Conservation (phyloP, 2,329 filamentous ascomycete species). For the Xylariaceae sp. region DNA sequence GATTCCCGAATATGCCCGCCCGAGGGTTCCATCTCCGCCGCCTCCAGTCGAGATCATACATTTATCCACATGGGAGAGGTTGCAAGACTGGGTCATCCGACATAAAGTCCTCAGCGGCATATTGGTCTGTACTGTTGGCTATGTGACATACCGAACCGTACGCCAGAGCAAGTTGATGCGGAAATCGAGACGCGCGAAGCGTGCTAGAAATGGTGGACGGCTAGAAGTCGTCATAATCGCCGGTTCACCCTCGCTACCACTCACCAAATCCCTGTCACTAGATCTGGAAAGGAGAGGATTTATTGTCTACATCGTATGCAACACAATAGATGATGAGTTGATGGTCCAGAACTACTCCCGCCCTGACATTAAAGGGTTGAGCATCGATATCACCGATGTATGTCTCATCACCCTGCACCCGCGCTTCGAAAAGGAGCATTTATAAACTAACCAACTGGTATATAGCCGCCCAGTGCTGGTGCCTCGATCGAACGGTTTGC, state of each 20-base stretch:
- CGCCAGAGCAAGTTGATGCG: conserved; percentile 53
- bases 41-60: conserved; percentile 33
- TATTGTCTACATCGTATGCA: conserved; percentile 87
- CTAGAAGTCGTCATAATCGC: conserved; percentile 85
- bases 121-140: conserved; percentile 66
- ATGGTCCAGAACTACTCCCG: conserved; percentile 72
- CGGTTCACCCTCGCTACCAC: conserved; percentile 78
- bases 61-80: conserved; percentile 43
- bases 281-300: conserved; percentile 91
- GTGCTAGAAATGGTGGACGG: conserved; percentile 77
- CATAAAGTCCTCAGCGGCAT: conserved; percentile 73
- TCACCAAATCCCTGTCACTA: conserved; percentile 76
- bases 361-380: conserved; percentile 75
- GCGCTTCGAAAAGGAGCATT: no score
- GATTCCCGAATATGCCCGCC: conserved; percentile 66
- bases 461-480: conserved; percentile 63
- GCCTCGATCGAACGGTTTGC: conserved; percentile 69
- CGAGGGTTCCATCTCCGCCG: conserved; percentile 49
- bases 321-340: conserved; percentile 78
- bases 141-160: conserved; percentile 53
- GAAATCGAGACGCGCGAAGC: conserved; percentile 69
- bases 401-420: conserved; percentile 28
- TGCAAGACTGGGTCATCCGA: conserved; percentile 66
- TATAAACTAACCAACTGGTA: conserved; percentile 2
- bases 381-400: conserved; percentile 78